These are phyloP conservation scores for Phytophthora sp. DNA, from an alignment of 352 stramenopile genomes.

Conservation along the genomic window DNA sequence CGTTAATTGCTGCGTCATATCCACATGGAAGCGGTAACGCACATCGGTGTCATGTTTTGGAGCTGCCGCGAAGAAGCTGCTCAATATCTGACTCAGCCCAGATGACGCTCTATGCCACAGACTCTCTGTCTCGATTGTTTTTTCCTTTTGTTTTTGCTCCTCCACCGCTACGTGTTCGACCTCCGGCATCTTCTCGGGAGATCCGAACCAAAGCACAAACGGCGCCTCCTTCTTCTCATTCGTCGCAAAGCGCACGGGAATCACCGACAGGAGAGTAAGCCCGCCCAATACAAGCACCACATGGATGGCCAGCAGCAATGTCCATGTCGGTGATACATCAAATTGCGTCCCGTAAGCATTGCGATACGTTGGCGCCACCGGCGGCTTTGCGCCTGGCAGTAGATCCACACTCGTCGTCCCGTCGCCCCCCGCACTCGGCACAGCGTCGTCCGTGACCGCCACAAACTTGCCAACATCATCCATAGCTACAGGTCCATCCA, in stretches of 20 bases:
- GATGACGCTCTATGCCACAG: conserved; percentile 3
- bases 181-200: conserved; percentile 4
- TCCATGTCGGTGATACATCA: conserved; percentile 50
- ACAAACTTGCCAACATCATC: too few relatives aligned
- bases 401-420: not conserved
- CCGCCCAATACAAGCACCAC: conserved; percentile 34
- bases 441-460: too few relatives aligned
- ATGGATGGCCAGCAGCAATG: conserved; percentile 46
- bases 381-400: conserved; percentile 3
- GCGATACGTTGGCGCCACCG: conserved; percentile 49
- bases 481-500: too few relatives aligned
- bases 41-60: conserved; percentile 13
- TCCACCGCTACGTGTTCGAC: not conserved
- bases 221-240: conserved; percentile 32
- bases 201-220: conserved; percentile 45
- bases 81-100: conserved; percentile 2
- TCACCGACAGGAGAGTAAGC: conserved; percentile 49
- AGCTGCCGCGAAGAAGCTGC: conserved; percentile 1
- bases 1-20: conserved; percentile 35
- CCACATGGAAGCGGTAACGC: conserved; percentile 38
- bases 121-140: conserved; percentile 16
- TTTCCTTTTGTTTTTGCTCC: not conserved
- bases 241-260: conserved; percentile 42
- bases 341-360: conserved; percentile 71
- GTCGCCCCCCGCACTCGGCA: too few relatives aligned